Conservation (phyloP, 1,139 yeast species). For the Dujonia santamariae region DNA sequence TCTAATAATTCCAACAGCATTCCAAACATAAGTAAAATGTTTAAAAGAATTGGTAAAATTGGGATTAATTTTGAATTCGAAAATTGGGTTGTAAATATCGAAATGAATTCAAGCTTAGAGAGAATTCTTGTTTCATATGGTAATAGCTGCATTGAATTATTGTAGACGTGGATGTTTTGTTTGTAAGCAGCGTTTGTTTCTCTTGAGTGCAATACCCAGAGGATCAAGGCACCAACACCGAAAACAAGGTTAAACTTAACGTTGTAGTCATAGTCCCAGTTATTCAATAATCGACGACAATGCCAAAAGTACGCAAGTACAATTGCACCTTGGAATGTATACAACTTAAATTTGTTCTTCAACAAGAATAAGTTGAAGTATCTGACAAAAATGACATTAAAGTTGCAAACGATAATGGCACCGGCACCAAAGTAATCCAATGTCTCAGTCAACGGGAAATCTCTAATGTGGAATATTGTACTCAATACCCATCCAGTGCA, state of each 20-base stretch:
- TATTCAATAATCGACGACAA: constrained; percentile 21
- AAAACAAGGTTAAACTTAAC: constrained; percentile 30
- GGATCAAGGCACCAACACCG: constrained; percentile 27
- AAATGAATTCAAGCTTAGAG: constrained; percentile 24
- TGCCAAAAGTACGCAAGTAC: constrained; percentile 24
- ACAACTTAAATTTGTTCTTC: constrained; percentile 7
- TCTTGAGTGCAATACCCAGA: constrained; percentile 38
- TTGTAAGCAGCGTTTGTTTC: constrained; percentile 17
- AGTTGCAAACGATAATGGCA: constrained; percentile 35
- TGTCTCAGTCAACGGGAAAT: constrained; percentile 37
- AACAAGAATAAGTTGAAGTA: constrained; percentile 24
- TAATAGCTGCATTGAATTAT: constrained; percentile 36
- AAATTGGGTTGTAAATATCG: constrained; percentile 16
- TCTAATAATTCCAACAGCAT: constrained; percentile 39
- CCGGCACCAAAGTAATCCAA: constrained; percentile 47
- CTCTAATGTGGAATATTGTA: constrained; percentile 39
- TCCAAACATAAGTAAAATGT: constrained; percentile 31
- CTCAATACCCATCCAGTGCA: constrained; percentile 41
- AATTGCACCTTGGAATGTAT: constrained; percentile 15
- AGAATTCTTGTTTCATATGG: constrained; percentile 41
- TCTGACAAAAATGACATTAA: constrained; percentile 34
- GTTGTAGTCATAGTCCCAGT: constrained; percentile 45
- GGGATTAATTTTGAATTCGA: constrained; percentile 32
- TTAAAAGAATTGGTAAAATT: constrained; percentile 33
- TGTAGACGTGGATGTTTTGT: constrained; percentile 23